Conservation (phyloP, 2,329 filamentous ascomycete species). For the Aspergillus texensis region DNA sequence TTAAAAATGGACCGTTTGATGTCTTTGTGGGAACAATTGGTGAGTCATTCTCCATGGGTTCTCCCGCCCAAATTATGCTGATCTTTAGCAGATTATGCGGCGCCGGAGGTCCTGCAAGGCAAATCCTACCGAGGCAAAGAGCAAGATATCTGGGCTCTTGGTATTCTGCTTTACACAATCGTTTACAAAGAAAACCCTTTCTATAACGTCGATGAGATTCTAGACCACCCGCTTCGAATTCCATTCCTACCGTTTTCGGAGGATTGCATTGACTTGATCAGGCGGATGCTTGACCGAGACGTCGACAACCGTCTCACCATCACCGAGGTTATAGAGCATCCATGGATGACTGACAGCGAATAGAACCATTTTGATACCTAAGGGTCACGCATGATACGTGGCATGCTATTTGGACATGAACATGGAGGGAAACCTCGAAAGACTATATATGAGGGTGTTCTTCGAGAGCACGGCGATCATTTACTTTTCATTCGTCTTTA, state of each 20-base stretch:
- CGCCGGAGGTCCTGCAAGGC: conserved; percentile 94
- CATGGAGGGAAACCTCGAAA: conserved; percentile 4
- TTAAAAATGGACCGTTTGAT: conserved; percentile 97
- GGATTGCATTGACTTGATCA: conserved; percentile 87
- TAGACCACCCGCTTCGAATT: conserved; percentile 91
- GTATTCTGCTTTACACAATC: conserved; percentile 96
- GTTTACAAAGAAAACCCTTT: conserved; percentile 99
- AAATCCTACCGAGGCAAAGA: conserved; percentile 92
- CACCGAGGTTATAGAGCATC: conserved; percentile 81
- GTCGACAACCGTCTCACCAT: conserved; percentile 84
- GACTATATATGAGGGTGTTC: conserved; percentile 12
- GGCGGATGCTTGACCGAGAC: conserved; percentile 89
- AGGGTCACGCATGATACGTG: not conserved
- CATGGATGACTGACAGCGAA: conserved; percentile 63
- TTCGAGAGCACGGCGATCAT: not conserved
- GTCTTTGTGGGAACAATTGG: conserved; percentile 99
- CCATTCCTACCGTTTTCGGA: conserved; percentile 71
- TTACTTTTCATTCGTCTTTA: not conserved
- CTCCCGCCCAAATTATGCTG: not conserved
- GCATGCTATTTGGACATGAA: not conserved
- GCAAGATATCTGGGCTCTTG: conserved; percentile 97
- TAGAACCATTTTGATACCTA: not conserved
- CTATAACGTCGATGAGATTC: conserved; percentile 98
- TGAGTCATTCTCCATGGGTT: conserved; percentile 50
- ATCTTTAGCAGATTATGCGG: conserved; percentile 79